These are phyloP conservation scores for Elsinoe fawcettii DNA, from an alignment of 2,329 filamentous ascomycete species.

Conservation along the genomic window DNA sequence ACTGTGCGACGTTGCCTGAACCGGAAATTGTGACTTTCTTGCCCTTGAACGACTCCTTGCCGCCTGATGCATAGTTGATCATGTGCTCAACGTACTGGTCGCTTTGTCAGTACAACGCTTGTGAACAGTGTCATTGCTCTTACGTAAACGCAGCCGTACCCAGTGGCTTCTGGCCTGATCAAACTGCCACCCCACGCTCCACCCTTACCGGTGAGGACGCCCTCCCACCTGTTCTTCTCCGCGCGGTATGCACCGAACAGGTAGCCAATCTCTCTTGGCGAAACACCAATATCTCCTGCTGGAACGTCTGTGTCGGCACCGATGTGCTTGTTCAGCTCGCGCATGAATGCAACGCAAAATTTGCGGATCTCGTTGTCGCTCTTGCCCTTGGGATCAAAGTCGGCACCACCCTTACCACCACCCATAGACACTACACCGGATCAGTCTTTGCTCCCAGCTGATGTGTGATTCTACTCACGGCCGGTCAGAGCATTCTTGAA, in stretches of 20 bases:
- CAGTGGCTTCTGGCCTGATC: conserved; percentile 94
- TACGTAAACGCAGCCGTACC: conserved; percentile 88
- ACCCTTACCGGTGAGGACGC: conserved; percentile 93
- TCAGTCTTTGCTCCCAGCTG: conserved; percentile 16
- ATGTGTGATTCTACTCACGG: conserved; percentile 49
- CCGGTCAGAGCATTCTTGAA: conserved; percentile 99
- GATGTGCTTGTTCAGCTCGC: conserved; percentile 90
- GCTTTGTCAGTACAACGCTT: background rate
- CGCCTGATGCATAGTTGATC: conserved; percentile 73
- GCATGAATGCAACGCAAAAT: conserved; percentile 96
- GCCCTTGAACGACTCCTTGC: conserved; percentile 75
- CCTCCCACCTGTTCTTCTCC: conserved; percentile 85
- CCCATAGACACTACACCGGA: conserved; percentile 69
- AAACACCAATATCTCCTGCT: conserved; percentile 93
- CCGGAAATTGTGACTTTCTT: conserved; percentile 95
- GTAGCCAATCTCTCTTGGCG: conserved; percentile 85
- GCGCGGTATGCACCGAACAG: conserved; percentile 91
- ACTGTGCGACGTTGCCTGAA: conserved; percentile 96
- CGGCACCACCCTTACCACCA: conserved; percentile 93
- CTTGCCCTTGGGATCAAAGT: conserved; percentile 99
- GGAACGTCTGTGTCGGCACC: conserved; percentile 93
- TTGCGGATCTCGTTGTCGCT: conserved; percentile 93
- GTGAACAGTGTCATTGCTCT: conserved; percentile 25
- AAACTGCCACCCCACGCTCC: conserved; percentile 84
- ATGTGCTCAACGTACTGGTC: conserved; percentile 78